Percentiles rank a stretch among this genome's conserved stretches.
Evolutionary conservation across 2,329 filamentous ascomycete species (phyloP).

Genomic region (Aureobasidium zeae): DNA sequence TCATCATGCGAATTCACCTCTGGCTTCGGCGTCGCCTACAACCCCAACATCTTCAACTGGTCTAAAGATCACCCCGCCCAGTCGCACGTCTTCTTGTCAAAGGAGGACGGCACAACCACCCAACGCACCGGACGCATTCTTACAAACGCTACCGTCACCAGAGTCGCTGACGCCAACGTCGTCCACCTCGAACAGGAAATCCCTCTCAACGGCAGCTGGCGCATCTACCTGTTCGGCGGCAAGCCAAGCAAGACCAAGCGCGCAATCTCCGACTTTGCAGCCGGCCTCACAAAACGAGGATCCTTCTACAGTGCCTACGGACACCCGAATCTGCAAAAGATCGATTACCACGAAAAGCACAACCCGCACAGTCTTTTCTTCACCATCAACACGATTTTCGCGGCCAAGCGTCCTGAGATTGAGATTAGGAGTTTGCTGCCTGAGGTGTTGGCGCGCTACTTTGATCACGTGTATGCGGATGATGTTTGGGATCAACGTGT

Average conservation of each 20-base stretch:
- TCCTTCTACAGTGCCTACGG: slow-evolving; percentile 66
- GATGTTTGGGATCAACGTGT: slow-evolving; percentile 66
- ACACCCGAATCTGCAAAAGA: slow-evolving; percentile 50
- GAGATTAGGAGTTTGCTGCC: slow-evolving; percentile 67
- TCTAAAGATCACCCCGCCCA: slow-evolving; percentile 61
- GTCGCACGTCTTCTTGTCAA: slow-evolving; percentile 59
- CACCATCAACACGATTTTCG: slow-evolving; percentile 68
- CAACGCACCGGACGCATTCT: slow-evolving; percentile 67
- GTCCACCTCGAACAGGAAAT: slow-evolving; percentile 87
- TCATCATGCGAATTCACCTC: slow-evolving; percentile 85
- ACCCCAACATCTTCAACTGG: slow-evolving; percentile 78
- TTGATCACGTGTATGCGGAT: slow-evolving; percentile 77
- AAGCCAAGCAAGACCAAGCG: slow-evolving; percentile 47
- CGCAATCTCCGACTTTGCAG: slow-evolving; percentile 62
- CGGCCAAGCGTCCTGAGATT: slow-evolving; percentile 56
- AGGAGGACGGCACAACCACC: slow-evolving; percentile 44
- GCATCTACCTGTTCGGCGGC: slow-evolving; percentile 80
- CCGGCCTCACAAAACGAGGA: slow-evolving; percentile 51
- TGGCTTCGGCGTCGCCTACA: slow-evolving; percentile 82
- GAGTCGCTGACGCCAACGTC: slow-evolving; percentile 79
- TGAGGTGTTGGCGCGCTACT: slow-evolving; percentile 60
- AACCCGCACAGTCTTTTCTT: slow-evolving; percentile 80
- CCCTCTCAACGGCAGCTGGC: slow-evolving; percentile 78
- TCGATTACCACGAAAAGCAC: slow-evolving; percentile 70
- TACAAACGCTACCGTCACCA: slow-evolving; percentile 69